Evolutionary conservation across 2,329 filamentous ascomycete species (phyloP), one percentile per base, ranked within the genome.

Genomic region (Neocucurbitaria cava): DNA sequence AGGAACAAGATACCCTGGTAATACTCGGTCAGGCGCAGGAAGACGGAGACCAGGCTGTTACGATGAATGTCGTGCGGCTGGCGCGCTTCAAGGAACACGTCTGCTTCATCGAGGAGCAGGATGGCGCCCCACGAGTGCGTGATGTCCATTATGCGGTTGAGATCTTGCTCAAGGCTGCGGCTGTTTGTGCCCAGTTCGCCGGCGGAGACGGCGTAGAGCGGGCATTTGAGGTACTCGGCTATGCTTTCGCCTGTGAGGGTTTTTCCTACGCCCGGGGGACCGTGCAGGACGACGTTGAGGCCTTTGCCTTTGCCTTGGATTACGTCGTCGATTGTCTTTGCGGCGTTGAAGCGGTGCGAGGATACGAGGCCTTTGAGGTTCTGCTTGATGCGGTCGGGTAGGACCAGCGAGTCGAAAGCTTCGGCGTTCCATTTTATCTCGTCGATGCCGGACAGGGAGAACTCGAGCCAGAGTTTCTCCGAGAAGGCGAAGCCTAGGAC

Each of bases 1-100:
- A 96, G 77, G 79, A 96, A 96, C 4, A 96, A 75, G 48, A 96
- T 96, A 3, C 92, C 92, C 70, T 96, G 90, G 77, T 96, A 96
- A 74, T 96, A 96, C 75, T 97, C 93, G 0, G 96, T 81, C 52
- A 94, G 82, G 0, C 92, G 87, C 2, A 96, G 79, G 80, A 96
- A 96, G 66, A 96, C 91, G 72, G 88, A 91, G 47, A 96, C 92
- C 1, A 95, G 85, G 0, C 89, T 89, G 65, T 96, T 96, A 54
- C 92, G 88, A 70, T 92, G 89, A 47, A 96, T 88, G 65, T 96
- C 91, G 59, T 91, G 88, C 67, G 92, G 87, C 43, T 91, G 89
- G 1, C 92, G 87, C 74, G 91, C 89, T 79, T 96, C 90, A 9
- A 96, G 79, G 50, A 78, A 78, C 0, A 78, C 76, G 36, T 78